A percentile compares a stretch with the other conserved stretches of the same genome.
Conservation (phyloP, 2,329 filamentous ascomycete genomes). For the Thielaviopsis ethacetica region DNA sequence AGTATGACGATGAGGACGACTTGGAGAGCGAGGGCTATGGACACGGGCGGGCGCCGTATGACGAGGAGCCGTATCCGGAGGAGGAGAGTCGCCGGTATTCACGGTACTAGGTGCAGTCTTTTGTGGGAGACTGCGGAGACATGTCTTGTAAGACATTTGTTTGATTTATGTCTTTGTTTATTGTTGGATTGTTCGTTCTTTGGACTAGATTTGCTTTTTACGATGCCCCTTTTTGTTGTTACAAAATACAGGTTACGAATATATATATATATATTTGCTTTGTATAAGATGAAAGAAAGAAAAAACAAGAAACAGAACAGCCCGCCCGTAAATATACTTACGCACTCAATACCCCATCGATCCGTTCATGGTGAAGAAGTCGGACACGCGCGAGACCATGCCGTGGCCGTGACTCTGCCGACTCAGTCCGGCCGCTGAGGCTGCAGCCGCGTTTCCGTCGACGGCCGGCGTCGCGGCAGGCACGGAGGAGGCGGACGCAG, state of each 20-base stretch:
- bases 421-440: neutral
- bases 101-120: neutral
- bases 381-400: neutral
- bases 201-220: neutral
- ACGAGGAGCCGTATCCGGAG: constrained; percentile 4
- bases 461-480: no score
- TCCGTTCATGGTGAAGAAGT: neutral
- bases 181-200: neutral
- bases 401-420: neutral
- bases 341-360: neutral
- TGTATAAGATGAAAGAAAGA: neutral
- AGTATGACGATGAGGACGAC: neutral
- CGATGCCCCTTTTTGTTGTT: neutral
- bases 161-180: neutral
- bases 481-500: no score
- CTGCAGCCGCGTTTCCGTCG: neutral
- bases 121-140: neutral
- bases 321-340: neutral
- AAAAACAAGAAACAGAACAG: neutral
- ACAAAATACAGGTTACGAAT: neutral
- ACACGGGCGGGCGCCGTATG: neutral
- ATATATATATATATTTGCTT: no score
- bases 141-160: neutral
- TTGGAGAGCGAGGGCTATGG: neutral
- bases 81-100: constrained; percentile 5